Conservation (phyloP, 345 rosid genomes). For the Pugionium cornutum region DNA sequence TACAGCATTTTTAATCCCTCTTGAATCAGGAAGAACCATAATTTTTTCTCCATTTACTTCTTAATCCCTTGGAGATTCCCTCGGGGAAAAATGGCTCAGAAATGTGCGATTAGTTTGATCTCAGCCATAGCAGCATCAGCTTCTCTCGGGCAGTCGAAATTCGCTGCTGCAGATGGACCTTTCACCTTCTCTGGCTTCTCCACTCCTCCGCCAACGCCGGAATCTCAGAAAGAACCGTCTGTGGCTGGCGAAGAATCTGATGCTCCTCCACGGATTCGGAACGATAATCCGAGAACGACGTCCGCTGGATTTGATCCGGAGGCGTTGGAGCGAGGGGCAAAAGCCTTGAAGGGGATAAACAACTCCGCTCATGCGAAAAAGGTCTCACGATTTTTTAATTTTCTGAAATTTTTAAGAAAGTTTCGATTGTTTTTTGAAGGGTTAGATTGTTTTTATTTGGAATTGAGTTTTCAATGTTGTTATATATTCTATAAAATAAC, state of each 20-base stretch:
- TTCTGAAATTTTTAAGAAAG: not conserved
- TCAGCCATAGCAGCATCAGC: constrained; percentile 73
- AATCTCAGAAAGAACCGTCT: constrained; percentile 38
- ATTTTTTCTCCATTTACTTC: not conserved
- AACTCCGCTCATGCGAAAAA: constrained; percentile 72
- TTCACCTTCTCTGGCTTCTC: constrained; percentile 53
- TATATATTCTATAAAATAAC: not conserved
- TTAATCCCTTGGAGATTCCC: not conserved
- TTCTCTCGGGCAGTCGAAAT: constrained; percentile 43
- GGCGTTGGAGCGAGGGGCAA: constrained; percentile 86
- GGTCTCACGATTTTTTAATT: constrained; percentile 37
- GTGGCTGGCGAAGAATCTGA: constrained; percentile 40
- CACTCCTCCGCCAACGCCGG: constrained; percentile 35
- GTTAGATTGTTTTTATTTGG: not conserved
- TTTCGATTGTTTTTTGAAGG: not conserved
- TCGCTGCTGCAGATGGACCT: constrained; percentile 67
- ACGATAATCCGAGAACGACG: constrained; percentile 72
- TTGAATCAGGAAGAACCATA: constrained; percentile 2
- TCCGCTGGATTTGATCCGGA: constrained; percentile 92
- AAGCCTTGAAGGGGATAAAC: constrained; percentile 66
- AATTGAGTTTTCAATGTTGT: not conserved
- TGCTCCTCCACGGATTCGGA: constrained; percentile 53
- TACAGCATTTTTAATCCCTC: not conserved
- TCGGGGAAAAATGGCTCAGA: constrained; percentile 53
- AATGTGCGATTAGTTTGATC: constrained; percentile 56